These are phyloP conservation scores for Solanum etuberosum DNA, from an alignment of 257 asterid species.

Conservation along the genomic window DNA sequence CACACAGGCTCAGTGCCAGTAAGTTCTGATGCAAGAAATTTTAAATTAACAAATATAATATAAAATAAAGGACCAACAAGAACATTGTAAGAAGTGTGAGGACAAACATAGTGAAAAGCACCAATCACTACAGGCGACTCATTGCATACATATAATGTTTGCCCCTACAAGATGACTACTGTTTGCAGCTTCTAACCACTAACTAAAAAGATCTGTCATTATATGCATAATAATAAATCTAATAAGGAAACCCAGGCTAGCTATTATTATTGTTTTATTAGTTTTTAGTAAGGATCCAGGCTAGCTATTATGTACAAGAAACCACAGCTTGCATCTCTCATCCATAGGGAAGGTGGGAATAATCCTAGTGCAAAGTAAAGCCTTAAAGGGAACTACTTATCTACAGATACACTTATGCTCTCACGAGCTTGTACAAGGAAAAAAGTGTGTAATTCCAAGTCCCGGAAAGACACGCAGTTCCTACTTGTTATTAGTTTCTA, in stretches of 20 bases:
- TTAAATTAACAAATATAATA: not conserved
- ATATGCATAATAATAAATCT: not conserved
- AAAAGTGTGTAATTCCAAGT: not conserved
- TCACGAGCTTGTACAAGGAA: not conserved
- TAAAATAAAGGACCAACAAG: not conserved
- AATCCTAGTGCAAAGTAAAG: not conserved
- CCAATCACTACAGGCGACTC: not conserved
- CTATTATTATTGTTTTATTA: not conserved
- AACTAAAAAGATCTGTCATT: not conserved
- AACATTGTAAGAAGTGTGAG: not conserved
- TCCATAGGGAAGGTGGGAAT: not conserved
- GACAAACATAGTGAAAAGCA: not conserved
- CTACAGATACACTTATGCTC: not conserved
- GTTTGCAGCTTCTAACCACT: not conserved
- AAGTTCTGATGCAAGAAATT: constrained; percentile 35
- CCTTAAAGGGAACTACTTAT: not conserved
- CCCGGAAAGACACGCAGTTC: not conserved
- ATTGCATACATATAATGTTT: not conserved
- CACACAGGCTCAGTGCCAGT: constrained; percentile 70
- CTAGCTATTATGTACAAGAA: not conserved
- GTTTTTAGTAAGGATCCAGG: not conserved
- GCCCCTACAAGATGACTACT: not conserved
- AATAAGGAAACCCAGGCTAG: not conserved
- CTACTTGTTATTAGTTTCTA: not conserved
- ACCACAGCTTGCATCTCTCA: not conserved